phyloP scores from a whole-genome alignment of 352 stramenopile species.

The Pythium volutum region DNA sequence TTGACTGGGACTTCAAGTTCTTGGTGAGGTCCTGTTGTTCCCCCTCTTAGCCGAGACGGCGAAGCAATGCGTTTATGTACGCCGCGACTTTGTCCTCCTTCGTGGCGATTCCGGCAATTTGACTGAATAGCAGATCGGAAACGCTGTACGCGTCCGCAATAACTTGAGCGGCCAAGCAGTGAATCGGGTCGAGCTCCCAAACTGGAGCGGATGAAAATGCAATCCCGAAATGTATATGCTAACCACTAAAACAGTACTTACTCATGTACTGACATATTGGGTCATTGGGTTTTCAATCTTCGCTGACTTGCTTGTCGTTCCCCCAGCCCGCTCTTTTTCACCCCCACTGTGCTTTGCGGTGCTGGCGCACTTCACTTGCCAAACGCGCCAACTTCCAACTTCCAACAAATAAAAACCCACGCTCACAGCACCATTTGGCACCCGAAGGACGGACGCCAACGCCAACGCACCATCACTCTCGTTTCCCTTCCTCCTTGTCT shows the following conservation, averaged over 20 bases:
- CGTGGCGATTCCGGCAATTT: too few species aligned
- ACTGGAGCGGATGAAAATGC: too few species aligned
- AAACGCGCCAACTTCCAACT: constrained; percentile 1
- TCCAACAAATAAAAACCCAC: background rate
- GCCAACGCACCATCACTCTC: constrained; percentile 10
- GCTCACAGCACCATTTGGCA: background rate
- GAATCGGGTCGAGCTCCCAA: too few species aligned
- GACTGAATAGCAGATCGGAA: too few species aligned
- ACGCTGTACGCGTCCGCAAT: too few species aligned
- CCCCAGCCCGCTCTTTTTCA: background rate
- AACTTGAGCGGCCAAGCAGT: too few species aligned
- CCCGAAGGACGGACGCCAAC: background rate
- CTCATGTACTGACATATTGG: background rate
- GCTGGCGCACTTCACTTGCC: background rate
- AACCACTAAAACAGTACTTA: background rate
- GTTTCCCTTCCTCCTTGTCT: constrained; percentile 2
- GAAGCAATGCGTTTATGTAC: too few species aligned
- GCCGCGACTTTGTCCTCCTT: too few species aligned
- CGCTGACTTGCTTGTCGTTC: constrained; percentile 13
- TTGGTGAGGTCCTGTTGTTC: too few species aligned
- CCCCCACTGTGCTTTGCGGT: background rate
- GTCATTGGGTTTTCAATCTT: constrained; percentile 5
- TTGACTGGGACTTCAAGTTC: too few species aligned
- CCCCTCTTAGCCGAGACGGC: too few species aligned
- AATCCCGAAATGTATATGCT: too few species aligned